Evolutionary conservation across 2,329 filamentous ascomycete species (phyloP), one percentile per base, ranked within the genome.

Genomic region (Sporothrix variecibatus): DNA sequence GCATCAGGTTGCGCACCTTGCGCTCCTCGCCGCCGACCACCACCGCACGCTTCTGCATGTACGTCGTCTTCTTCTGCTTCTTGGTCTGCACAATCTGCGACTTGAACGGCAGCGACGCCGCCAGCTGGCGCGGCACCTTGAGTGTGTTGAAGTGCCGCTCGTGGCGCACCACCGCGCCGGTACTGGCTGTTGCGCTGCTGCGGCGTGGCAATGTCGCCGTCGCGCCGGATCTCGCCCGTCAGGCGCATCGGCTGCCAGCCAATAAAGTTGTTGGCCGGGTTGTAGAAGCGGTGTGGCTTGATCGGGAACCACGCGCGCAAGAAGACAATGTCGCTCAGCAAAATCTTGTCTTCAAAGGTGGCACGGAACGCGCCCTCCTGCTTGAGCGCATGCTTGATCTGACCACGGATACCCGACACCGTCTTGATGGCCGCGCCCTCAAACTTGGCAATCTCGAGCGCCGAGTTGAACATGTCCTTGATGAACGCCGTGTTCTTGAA

Each of bases 401-500:
- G 96, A 76, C 96, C 96, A 58, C 96, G 90, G 75, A 99, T 91
- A 71, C 97, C 97, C 0, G 95, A 98, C 31, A 99, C 97, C 0
- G 97, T 99, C 81, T 95, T 94, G 84, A 99, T 95, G 73, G 93
- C 91, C 11, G 96, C 96, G 74, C 96, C 96, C 85, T 99, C 96
- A 80, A 99, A 99, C 81, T 98, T 99, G 79, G 96, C 95, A 77
- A 99, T 96, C 82, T 99, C 96, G 58, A 99, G 90, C 0, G 94
- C 88, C 0, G 92, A 92, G 81, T 90, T 94, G 87, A 99, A 99
- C 96, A 99, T 99, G 84, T 97, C 94, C 83, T 96, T 97, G 85
- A 99, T 94, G 82, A 99, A 99, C 53, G 96, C 95, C 0, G 96
- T 99, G 85, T 99, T 99, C 84, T 97, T 97, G 90, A 97, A 98